Evolutionary conservation across 1,139 yeast species (phyloP).

Genomic region (Pichia sp.): DNA sequence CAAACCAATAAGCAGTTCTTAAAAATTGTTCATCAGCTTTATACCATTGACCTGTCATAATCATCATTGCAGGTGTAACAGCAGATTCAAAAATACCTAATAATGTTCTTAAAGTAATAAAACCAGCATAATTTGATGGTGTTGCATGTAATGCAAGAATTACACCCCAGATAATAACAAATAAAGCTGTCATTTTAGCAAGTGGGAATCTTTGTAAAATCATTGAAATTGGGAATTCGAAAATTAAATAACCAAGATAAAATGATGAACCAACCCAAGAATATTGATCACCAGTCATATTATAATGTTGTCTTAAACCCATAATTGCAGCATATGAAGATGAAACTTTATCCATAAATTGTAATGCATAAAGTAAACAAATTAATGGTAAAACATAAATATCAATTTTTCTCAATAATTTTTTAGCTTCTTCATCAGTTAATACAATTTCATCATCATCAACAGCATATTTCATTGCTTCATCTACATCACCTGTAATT

Average conservation of each 20-base stretch:
- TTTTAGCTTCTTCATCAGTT: conserved; percentile 26
- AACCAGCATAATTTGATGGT: conserved; percentile 32
- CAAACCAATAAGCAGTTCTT: conserved; percentile 44
- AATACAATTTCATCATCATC: conserved; percentile 24
- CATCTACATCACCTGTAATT: conserved; percentile 30
- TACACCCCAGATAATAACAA: conserved; percentile 43
- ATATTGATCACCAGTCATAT: conserved; percentile 46
- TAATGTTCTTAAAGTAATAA: conserved; percentile 38
- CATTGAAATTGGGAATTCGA: conserved; percentile 40
- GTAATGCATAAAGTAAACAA: conserved; percentile 48
- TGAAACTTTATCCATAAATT: conserved; percentile 60
- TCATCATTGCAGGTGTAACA: conserved; percentile 46
- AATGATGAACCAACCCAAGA: conserved; percentile 53
- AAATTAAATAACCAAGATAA: conserved; percentile 44
- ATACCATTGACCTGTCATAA: conserved; percentile 51
- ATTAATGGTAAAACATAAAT: conserved; percentile 46
- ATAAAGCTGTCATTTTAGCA: conserved; percentile 32
- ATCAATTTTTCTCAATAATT: conserved; percentile 47
- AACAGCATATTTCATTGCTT: conserved; percentile 26
- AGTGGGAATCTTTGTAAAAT: conserved; percentile 40
- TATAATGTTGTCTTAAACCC: conserved; percentile 39
- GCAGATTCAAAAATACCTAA: conserved; percentile 43
- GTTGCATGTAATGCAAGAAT: conserved; percentile 37
- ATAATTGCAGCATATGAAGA: conserved; percentile 54
- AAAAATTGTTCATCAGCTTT: conserved; percentile 42